Percentiles rank a stretch among this genome's conserved stretches.
Evolutionary conservation across 2,329 filamentous ascomycete genomes (phyloP).

Genomic region (Exophiala sideris): DNA sequence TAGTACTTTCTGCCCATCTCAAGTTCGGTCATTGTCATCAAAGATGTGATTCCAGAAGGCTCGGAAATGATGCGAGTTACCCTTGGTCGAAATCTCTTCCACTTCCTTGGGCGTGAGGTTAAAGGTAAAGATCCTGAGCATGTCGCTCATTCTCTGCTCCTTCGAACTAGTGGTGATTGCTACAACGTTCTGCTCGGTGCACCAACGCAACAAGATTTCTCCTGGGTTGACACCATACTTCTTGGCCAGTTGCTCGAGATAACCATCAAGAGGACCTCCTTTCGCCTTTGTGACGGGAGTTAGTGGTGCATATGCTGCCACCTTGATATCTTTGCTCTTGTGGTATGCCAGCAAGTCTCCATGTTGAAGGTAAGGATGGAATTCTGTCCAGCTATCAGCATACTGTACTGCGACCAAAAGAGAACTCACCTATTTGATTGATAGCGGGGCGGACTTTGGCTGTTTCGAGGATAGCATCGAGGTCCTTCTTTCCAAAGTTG

Average conservation of each 20-base stretch:
- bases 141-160: slow-evolving; percentile 58
- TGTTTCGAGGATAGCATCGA: slow-evolving; percentile 50
- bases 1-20: not conserved
- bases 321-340: slow-evolving; percentile 40
- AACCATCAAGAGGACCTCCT: slow-evolving; percentile 54
- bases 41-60: slow-evolving; percentile 53
- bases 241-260: slow-evolving; percentile 51
- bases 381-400: slow-evolving; percentile 28
- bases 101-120: slow-evolving; percentile 58
- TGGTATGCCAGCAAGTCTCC: slow-evolving; percentile 41
- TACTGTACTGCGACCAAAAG: too few species aligned
- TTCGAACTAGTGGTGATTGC: slow-evolving; percentile 60
- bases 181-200: slow-evolving; percentile 58
- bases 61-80: slow-evolving; percentile 50
- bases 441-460: slow-evolving; percentile 42
- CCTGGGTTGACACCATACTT: slow-evolving; percentile 59
- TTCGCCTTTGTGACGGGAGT: slow-evolving; percentile 53
- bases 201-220: slow-evolving; percentile 59
- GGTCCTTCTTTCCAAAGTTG: slow-evolving; percentile 55
- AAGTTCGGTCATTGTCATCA: slow-evolving; percentile 40
- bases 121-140: slow-evolving; percentile 55
- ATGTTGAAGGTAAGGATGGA: slow-evolving; percentile 49
- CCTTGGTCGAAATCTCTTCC: slow-evolving; percentile 49
- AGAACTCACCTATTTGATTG: slow-evolving; percentile 35
- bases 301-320: slow-evolving; percentile 42